Conservation (phyloP, 1,284 basidiomycete species). For the Pseudozyma tsukubaensis region DNA sequence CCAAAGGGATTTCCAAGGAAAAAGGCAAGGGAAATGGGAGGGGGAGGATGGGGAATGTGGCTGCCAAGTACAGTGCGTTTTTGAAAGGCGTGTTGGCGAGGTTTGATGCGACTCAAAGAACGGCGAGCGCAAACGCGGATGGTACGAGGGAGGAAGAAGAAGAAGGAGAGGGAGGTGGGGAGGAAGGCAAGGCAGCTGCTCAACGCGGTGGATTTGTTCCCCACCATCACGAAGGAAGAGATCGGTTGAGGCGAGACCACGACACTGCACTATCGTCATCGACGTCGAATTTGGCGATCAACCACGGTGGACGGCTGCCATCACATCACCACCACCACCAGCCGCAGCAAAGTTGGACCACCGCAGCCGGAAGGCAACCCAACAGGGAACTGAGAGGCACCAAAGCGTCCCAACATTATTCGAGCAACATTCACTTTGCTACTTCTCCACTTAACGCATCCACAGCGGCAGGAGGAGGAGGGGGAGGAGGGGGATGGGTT, state of each 20-base stretch:
- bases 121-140: not conserved
- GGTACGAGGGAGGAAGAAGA: not conserved
- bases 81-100: slow-evolving; percentile 20
- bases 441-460: slow-evolving; percentile 1
- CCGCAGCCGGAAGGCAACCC: no score
- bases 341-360: no score
- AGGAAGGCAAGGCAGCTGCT: not conserved
- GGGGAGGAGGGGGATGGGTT: not conserved
- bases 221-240: not conserved
- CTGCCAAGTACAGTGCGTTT: slow-evolving; percentile 30
- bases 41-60: slow-evolving; percentile 21
- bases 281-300: no score
- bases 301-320: no score
- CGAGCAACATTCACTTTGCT: slow-evolving; percentile 24
- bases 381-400: slow-evolving; percentile 14
- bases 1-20: not conserved
- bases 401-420: slow-evolving; percentile 23
- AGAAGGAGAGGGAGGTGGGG: not conserved
- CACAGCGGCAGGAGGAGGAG: not conserved
- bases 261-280: slow-evolving; percentile 5
- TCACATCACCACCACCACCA: no score
- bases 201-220: slow-evolving; percentile 3
- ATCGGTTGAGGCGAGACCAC: slow-evolving; percentile 11
- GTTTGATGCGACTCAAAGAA: not conserved
- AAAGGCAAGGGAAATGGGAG: not conserved